Conservation (phyloP, 139 green algal species). For the Micractinium conductrix region DNA sequence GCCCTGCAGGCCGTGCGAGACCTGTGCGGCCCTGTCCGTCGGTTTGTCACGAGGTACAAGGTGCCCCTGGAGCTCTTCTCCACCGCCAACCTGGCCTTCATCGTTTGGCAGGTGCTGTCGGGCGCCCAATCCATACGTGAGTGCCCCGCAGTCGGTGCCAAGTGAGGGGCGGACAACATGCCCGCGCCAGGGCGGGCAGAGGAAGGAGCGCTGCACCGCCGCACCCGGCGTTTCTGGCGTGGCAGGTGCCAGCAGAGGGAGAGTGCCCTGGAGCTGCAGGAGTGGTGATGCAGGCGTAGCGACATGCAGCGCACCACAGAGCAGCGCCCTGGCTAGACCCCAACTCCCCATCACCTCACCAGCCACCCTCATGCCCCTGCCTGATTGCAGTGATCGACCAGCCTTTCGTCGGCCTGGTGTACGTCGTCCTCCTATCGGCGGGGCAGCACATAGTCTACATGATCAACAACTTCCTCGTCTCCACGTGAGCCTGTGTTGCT, state of each 20-base stretch:
- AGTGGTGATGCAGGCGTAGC: too few relatives aligned
- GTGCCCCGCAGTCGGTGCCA: too few relatives aligned
- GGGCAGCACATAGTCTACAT: conserved; percentile 71
- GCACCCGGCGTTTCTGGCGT: too few relatives aligned
- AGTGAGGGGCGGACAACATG: too few relatives aligned
- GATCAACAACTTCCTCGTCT: conserved; percentile 42
- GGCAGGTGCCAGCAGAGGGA: too few relatives aligned
- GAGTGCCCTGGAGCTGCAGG: too few relatives aligned
- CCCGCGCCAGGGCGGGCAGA: too few relatives aligned
- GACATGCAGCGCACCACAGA: too few relatives aligned
- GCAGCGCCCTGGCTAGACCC: too few relatives aligned
- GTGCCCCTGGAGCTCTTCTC: conserved; percentile 3
- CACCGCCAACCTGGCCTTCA: conserved; percentile 32
- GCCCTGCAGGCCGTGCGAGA: background rate
- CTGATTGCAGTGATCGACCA: conserved; percentile 51
- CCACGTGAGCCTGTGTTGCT: conserved; percentile 18
- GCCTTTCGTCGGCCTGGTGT: conserved; percentile 55
- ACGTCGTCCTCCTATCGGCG: conserved; percentile 61
- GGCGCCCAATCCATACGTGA: background rate
- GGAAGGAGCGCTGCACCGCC: too few relatives aligned
- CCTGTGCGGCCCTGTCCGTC: background rate
- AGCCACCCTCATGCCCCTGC: background rate
- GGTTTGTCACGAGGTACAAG: conserved; percentile 25
- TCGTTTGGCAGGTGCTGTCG: conserved; percentile 71
- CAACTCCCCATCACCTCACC: background rate